These are phyloP conservation scores for Chloromonas sp. DNA, from an alignment of 163 green algal species.

Conservation along the genomic window DNA sequence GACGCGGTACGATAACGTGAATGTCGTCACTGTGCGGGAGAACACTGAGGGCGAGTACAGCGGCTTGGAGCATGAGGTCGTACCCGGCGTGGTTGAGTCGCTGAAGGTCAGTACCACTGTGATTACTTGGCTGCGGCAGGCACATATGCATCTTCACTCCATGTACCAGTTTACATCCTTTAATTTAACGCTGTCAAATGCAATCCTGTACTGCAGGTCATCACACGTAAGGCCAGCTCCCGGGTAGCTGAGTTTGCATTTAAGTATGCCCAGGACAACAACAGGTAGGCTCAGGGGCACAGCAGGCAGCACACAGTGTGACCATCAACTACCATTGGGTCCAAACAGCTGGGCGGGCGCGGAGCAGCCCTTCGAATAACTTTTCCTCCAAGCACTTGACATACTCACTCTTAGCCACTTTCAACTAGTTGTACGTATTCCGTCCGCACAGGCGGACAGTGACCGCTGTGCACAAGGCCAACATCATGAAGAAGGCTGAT, in stretches of 20 bases:
- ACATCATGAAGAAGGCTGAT: slow-evolving; percentile 96
- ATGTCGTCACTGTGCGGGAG: slow-evolving; percentile 88
- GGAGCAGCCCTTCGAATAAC: too few relatives aligned
- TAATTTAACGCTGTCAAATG: too few relatives aligned
- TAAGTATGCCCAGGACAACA: slow-evolving; percentile 79
- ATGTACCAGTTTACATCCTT: too few relatives aligned
- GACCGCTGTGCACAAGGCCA: slow-evolving; percentile 67
- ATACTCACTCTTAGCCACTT: too few relatives aligned
- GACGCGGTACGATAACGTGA: slow-evolving; percentile 87
- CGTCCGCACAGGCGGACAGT: slow-evolving; percentile 28
- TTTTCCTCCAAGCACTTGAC: too few relatives aligned
- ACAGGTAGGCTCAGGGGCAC: slow-evolving; percentile 33
- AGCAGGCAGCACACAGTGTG: too few relatives aligned
- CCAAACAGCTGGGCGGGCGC: too few relatives aligned
- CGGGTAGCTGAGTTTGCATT: slow-evolving; percentile 94
- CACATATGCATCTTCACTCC: too few relatives aligned
- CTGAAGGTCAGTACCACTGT: slow-evolving; percentile 63
- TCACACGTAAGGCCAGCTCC: slow-evolving; percentile 82
- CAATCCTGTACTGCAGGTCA: slow-evolving; percentile 57
- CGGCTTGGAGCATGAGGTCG: slow-evolving; percentile 91
- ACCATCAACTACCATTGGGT: too few relatives aligned
- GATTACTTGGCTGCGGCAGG: too few relatives aligned
- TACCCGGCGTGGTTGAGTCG: slow-evolving; percentile 88
- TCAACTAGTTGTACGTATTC: too few relatives aligned
- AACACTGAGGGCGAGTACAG: slow-evolving; percentile 97